Percentiles rank a stretch among this genome's conserved stretches.
Evolutionary conservation across 352 stramenopile species (phyloP).

Genomic region (Globisporangium nodosum): DNA sequence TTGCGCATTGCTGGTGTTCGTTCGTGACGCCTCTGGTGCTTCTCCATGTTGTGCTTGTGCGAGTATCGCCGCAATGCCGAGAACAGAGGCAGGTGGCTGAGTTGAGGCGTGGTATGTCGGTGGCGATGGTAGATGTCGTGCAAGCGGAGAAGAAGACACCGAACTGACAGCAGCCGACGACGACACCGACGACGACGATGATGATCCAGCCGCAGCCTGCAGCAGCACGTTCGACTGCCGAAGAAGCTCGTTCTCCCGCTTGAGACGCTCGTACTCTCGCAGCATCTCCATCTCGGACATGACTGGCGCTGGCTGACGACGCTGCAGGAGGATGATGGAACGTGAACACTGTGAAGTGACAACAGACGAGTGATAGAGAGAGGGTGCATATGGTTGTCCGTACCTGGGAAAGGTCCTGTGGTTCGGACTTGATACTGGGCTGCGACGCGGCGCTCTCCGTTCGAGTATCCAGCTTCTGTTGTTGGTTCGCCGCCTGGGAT

Average conservation of each 20-base stretch:
- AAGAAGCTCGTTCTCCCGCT: conserved; percentile 57
- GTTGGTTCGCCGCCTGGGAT: neutral
- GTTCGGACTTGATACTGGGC: conserved; percentile 1
- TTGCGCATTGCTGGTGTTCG: no score
- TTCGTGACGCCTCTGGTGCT: no score
- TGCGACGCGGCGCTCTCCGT: neutral
- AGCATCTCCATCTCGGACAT: conserved; percentile 28
- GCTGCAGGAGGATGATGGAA: neutral
- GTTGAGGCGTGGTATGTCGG: no score
- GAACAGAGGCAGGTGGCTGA: no score
- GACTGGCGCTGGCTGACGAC: conserved; percentile 2
- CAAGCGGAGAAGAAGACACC: neutral
- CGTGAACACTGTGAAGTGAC: neutral
- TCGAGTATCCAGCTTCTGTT: neutral
- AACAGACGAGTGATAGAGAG: neutral
- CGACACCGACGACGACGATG: neutral
- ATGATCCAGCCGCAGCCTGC: conserved; percentile 25
- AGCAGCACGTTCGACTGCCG: conserved; percentile 60
- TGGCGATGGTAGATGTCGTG: neutral
- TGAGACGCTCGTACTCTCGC: conserved; percentile 59
- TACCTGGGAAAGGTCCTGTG: conserved; percentile 1
- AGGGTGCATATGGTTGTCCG: neutral
- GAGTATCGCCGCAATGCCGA: no score
- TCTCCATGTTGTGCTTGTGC: no score
- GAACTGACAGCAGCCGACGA: neutral